Conservation (phyloP, 305 asterid genomes). For the Solanum hybrid region DNA sequence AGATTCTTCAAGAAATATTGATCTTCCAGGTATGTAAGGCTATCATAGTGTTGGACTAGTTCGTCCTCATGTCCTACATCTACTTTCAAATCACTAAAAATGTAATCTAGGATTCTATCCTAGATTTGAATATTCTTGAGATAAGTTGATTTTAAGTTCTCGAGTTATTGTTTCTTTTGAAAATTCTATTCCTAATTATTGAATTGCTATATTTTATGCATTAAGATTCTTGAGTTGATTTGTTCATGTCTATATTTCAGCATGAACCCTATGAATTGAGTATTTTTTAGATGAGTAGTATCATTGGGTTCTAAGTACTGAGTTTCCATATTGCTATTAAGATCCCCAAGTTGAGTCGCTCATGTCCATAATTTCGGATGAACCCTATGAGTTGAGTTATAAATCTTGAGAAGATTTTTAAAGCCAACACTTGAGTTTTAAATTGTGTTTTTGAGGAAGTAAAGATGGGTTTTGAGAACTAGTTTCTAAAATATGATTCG, state of each 20-base stretch:
- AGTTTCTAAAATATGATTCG: neutral
- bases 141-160: neutral
- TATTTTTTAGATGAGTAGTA: neutral
- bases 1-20: neutral
- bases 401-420: no score
- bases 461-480: neutral
- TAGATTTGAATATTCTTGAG: neutral
- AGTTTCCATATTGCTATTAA: neutral
- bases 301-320: neutral
- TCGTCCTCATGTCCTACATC: neutral
- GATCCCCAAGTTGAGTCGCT: neutral
- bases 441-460: no score
- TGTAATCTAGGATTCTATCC: neutral
- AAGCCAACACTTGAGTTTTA: neutral
- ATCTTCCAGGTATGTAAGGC: neutral
- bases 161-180: no score
- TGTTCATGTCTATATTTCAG: neutral
- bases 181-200: neutral
- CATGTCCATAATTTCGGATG: neutral
- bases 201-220: neutral
- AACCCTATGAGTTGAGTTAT: neutral
- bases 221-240: neutral
- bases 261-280: neutral
- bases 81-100: neutral
- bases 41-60: neutral